Evolutionary conservation across 2,329 filamentous ascomycete genomes (phyloP).

Genomic region (Diplodia seriata): DNA sequence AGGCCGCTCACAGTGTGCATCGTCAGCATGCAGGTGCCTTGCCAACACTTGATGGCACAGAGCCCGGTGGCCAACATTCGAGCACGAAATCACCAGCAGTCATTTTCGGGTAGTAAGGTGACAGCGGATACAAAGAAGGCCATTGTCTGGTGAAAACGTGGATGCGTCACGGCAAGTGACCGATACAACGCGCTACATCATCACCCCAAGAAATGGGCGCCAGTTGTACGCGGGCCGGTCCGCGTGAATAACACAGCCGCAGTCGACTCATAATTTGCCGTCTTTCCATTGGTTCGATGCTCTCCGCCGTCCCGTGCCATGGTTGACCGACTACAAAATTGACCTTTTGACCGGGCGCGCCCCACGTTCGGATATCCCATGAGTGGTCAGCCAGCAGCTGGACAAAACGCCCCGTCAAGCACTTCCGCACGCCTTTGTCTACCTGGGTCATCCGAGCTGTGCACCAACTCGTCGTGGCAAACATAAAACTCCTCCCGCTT

Average conservation of each 20-base stretch:
- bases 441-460: background rate
- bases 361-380: background rate
- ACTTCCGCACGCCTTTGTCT: background rate
- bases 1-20: too few relatives aligned
- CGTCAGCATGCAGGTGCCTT: background rate
- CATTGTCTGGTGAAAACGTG: background rate
- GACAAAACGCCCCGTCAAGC: background rate
- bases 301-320: background rate
- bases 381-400: background rate
- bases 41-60: background rate
- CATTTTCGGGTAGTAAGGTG: background rate
- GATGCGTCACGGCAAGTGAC: background rate
- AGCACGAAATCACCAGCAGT: background rate
- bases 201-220: background rate
- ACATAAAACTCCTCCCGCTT: background rate
- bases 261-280: too few relatives aligned
- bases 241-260: background rate
- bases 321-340: background rate
- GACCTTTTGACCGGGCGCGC: background rate
- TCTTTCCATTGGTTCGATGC: background rate
- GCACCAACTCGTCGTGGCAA: background rate
- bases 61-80: background rate
- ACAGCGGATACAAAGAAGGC: background rate
- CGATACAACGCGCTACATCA: background rate
- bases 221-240: background rate